Percentiles rank a stretch among this genome's conserved stretches.
Evolutionary conservation across 2,329 filamentous ascomycete genomes (phyloP).

Genomic region (Colletotrichum chlorophyti): DNA sequence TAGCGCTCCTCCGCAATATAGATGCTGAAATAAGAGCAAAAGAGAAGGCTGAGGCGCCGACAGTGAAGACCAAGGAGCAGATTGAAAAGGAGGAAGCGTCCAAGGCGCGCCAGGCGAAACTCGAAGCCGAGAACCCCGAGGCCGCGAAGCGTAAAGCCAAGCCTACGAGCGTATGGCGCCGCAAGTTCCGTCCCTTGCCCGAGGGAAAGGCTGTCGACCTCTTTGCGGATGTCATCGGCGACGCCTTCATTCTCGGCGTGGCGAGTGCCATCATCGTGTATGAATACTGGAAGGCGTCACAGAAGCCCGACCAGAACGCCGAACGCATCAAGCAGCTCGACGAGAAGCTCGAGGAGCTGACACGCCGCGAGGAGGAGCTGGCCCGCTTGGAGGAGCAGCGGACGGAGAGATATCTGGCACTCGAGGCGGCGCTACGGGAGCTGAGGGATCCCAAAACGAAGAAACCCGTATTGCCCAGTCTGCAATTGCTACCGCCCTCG

Average conservation of each 20-base stretch:
- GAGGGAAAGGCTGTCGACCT: constrained; percentile 71
- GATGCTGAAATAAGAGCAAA: constrained; percentile 65
- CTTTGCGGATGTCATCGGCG: constrained; percentile 70
- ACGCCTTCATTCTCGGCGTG: constrained; percentile 67
- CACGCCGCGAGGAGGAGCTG: constrained; percentile 56
- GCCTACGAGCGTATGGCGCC: constrained; percentile 62
- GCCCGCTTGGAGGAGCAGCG: constrained; percentile 51
- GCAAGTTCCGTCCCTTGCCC: constrained; percentile 68
- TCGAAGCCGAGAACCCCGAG: constrained; percentile 32
- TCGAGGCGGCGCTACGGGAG: constrained; percentile 60
- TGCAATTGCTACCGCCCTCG: constrained; percentile 33
- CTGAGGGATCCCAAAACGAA: constrained; percentile 65
- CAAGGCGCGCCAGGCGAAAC: constrained; percentile 46
- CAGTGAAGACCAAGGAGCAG: constrained; percentile 70
- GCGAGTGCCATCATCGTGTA: constrained; percentile 64
- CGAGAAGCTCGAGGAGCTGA: constrained; percentile 55
- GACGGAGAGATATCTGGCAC: constrained; percentile 53
- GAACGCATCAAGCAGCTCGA: constrained; percentile 60
- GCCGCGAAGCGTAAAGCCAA: constrained; percentile 2
- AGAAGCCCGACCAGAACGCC: constrained; percentile 65
- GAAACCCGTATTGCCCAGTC: constrained; percentile 54
- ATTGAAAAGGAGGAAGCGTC: constrained; percentile 59
- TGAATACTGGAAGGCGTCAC: constrained; percentile 65
- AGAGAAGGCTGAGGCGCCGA: constrained; percentile 68
- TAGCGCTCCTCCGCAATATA: constrained; percentile 63